These are phyloP conservation scores for Paraphoma chrysanthemicola DNA, from an alignment of 2,329 filamentous ascomycete genomes.

Conservation along the genomic window DNA sequence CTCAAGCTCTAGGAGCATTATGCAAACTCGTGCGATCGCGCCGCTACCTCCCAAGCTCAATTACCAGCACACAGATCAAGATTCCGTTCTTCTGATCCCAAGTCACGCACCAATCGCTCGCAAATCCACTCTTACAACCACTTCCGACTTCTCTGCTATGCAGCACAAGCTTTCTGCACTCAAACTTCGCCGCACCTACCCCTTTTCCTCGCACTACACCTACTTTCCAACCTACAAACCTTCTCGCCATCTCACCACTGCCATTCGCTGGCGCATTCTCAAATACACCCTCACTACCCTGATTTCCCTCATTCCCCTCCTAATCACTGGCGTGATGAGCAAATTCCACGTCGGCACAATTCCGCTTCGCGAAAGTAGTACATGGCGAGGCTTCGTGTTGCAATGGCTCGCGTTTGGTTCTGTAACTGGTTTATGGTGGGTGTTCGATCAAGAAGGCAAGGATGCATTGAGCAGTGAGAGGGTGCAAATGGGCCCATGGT, in stretches of 20 bases:
- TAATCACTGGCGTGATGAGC: constrained; percentile 30
- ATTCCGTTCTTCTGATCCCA: constrained; percentile 16
- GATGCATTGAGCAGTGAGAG: constrained; percentile 5
- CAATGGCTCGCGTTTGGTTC: constrained; percentile 28
- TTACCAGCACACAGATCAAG: constrained; percentile 9
- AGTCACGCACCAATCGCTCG: constrained; percentile 1
- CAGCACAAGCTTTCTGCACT: background rate
- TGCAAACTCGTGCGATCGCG: constrained; percentile 1
- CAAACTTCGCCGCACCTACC: background rate
- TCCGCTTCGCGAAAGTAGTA: constrained; percentile 15
- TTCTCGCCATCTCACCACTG: background rate
- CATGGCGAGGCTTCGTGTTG: constrained; percentile 29
- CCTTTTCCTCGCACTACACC: background rate
- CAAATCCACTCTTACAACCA: background rate
- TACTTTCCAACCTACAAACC: constrained; percentile 2
- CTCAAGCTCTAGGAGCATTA: background rate
- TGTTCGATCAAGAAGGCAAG: constrained; percentile 21
- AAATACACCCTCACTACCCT: constrained; percentile 12
- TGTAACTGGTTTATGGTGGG: constrained; percentile 16
- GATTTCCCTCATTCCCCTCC: constrained; percentile 22
- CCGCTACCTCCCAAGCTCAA: constrained; percentile 7
- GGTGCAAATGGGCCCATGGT: constrained; percentile 3
- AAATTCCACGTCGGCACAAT: constrained; percentile 28
- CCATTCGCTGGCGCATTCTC: constrained; percentile 4
- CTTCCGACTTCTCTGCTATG: no score